Base-by-base conservation (phyloP, 75 land plant genomes). In the Sequoiadendron giganteum region DNA sequence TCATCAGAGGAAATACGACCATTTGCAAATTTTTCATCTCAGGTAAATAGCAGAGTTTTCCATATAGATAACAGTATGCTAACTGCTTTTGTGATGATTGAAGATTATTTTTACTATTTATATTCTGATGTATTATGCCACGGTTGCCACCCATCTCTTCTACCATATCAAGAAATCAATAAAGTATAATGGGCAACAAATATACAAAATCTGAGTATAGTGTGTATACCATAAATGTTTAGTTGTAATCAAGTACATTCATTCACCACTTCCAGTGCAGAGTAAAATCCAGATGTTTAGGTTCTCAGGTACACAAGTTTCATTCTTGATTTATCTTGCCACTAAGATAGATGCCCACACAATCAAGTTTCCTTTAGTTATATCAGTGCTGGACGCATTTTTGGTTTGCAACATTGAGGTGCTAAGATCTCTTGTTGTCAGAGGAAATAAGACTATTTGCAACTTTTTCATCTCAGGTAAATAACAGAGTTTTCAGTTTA, bases 391-490 rank as follows among this genome's bases (percentile, higher is more conserved):
- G 40, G 47, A 79, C 15, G 40, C 43, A 78, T 97, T 97, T 4
- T 96, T 94, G 90, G 97, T 96, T 87, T 76, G 79, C 79, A 34
- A 6, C 18, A 76, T 76, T 76, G 79, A 34, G 79, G 79, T 76
- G 34, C 79, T 76, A 52, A 52, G 93, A 88, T 70, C 91, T 97
- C 84, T 92, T 97, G 28, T 92, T 96, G n/a, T 70, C 87, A 86
- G 79, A 91, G 77, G 98, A 97, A 88, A 91, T 97, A 70, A 87
- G 87, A 75, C 95, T 95, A 36, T 97, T 97, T 82, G 78, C 18
- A 38, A 96, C 96, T 77, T 93, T 90, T 45, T 96, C 99, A 32
- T 97, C 99, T 85, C 97, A 97, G 99, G 99, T 98, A 88, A 86
- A 52, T 84, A 25, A 28, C 49, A 81, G 83, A 81, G 30, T 43